phyloP scores from a whole-genome alignment of 352 stramenopile species.

The Phytopythium helicoides region DNA sequence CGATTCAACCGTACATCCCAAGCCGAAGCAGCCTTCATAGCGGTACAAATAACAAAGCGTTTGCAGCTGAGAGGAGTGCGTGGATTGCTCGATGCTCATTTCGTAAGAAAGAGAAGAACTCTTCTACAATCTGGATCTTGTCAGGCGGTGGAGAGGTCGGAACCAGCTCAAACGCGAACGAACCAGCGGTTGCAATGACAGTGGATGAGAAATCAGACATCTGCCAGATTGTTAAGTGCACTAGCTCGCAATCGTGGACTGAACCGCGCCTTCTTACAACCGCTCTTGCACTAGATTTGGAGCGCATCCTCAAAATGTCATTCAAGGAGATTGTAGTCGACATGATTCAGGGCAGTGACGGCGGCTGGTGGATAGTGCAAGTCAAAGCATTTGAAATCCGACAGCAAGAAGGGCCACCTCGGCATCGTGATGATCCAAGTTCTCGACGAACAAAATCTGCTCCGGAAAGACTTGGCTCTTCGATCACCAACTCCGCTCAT shows the following conservation, averaged over 20 bases:
- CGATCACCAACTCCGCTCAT: slow-evolving; percentile 1
- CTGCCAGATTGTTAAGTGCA: slow-evolving; percentile 66
- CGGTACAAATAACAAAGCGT: neutral
- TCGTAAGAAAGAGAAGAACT: slow-evolving; percentile 45
- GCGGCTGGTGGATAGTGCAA: slow-evolving; percentile 65
- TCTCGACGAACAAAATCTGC: slow-evolving; percentile 40
- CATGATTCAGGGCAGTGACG: slow-evolving; percentile 46
- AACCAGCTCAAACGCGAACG: neutral
- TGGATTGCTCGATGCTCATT: slow-evolving; percentile 57
- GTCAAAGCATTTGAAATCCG: slow-evolving; percentile 59
- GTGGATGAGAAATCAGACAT: slow-evolving; percentile 13
- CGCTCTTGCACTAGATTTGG: slow-evolving; percentile 31
- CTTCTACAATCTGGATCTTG: slow-evolving; percentile 58
- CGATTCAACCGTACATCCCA: slow-evolving; percentile 49
- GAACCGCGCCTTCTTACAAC: slow-evolving; percentile 36
- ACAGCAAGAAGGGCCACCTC: slow-evolving; percentile 9
- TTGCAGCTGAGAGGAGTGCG: slow-evolving; percentile 18
- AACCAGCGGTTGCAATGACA: slow-evolving; percentile 1
- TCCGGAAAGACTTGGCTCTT: slow-evolving; percentile 33
- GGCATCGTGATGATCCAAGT: neutral
- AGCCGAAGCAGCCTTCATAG: slow-evolving; percentile 13
- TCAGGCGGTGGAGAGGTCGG: slow-evolving; percentile 18
- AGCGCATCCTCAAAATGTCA: slow-evolving; percentile 30
- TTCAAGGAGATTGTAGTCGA: slow-evolving; percentile 56
- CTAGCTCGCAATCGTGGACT: slow-evolving; percentile 45